Percentiles rank a stretch among this genome's conserved stretches.
phyloP scores from a whole-genome alignment of 2,329 filamentous ascomycete genomes.

The Trichoderma atroviride region DNA sequence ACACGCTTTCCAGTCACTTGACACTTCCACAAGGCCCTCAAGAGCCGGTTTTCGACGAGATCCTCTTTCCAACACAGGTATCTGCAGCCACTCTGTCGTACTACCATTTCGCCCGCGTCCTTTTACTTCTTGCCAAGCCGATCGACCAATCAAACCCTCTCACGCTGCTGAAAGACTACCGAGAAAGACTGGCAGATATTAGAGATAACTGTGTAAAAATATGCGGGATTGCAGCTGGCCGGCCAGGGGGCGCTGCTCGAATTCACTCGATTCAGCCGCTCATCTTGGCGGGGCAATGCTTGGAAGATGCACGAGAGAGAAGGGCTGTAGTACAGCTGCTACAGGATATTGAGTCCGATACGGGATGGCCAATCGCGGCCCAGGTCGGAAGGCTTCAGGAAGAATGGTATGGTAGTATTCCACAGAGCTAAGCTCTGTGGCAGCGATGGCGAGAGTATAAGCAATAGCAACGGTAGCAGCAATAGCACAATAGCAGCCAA shows the following conservation, averaged over 20 bases:
- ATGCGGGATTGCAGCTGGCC: constrained; percentile 4
- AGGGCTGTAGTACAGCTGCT: constrained; percentile 4
- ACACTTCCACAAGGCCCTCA: constrained; percentile 4
- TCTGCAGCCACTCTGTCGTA: constrained; percentile 14
- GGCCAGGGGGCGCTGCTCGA: neutral
- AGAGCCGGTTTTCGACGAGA: constrained; percentile 8
- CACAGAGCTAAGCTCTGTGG: neutral
- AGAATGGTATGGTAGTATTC: neutral
- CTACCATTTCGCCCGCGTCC: constrained; percentile 5
- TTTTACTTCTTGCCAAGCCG: constrained; percentile 8
- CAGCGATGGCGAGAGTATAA: too few relatives aligned
- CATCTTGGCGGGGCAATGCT: constrained; percentile 10
- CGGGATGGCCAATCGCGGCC: constrained; percentile 1
- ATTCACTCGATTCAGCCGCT: constrained; percentile 9
- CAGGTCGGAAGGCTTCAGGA: neutral
- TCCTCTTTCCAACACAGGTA: neutral
- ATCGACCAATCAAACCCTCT: constrained; percentile 15
- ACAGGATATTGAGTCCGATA: constrained; percentile 6
- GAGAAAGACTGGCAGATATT: constrained; percentile 8
- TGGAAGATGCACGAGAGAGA: constrained; percentile 1
- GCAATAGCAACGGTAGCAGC: neutral
- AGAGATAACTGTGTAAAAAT: constrained; percentile 3
- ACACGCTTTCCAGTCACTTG: constrained; percentile 9
- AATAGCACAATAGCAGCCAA: neutral
- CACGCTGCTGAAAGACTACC: neutral